Evolutionary conservation across 805 yeast genomes (phyloP).

Genomic region (Zygotorulaspora chibaensis): DNA sequence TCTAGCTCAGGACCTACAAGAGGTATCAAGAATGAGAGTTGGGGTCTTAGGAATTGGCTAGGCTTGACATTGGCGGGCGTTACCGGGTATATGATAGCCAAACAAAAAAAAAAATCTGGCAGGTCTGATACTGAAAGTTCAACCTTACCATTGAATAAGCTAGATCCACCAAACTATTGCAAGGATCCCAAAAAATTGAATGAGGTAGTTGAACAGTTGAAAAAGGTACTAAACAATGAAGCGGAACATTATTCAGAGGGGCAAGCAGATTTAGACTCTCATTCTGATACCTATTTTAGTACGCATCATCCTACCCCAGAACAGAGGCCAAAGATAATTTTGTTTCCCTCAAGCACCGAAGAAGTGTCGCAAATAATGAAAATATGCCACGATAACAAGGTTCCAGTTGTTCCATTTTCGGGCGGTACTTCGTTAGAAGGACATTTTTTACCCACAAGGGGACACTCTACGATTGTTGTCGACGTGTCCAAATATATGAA

Average conservation of each 20-base stretch:
- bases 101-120: neutral
- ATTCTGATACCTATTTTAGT: constrained; percentile 56
- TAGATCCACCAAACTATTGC: constrained; percentile 26
- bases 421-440: constrained; percentile 83
- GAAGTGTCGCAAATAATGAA: constrained; percentile 62
- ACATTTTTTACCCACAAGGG: constrained; percentile 68
- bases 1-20: too few relatives aligned
- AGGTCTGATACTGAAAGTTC: constrained; percentile 7
- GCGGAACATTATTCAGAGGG: constrained; percentile 31
- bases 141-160: constrained; percentile 19
- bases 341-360: constrained; percentile 61
- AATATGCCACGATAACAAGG: constrained; percentile 52
- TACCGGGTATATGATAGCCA: constrained; percentile 11
- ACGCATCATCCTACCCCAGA: constrained; percentile 59
- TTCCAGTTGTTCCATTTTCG: constrained; percentile 74
- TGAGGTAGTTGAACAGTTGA: constrained; percentile 42
- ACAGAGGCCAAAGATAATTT: constrained; percentile 55
- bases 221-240: constrained; percentile 37
- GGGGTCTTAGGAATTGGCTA: neutral
- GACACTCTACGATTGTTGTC: constrained; percentile 56
- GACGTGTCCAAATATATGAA: constrained; percentile 58
- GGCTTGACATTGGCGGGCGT: constrained; percentile 9
- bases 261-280: constrained; percentile 44
- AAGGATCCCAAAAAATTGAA: constrained; percentile 39
- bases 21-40: neutral